phyloP scores from a whole-genome alignment of 148 eudicot species.

The Polygonum maritimum region DNA sequence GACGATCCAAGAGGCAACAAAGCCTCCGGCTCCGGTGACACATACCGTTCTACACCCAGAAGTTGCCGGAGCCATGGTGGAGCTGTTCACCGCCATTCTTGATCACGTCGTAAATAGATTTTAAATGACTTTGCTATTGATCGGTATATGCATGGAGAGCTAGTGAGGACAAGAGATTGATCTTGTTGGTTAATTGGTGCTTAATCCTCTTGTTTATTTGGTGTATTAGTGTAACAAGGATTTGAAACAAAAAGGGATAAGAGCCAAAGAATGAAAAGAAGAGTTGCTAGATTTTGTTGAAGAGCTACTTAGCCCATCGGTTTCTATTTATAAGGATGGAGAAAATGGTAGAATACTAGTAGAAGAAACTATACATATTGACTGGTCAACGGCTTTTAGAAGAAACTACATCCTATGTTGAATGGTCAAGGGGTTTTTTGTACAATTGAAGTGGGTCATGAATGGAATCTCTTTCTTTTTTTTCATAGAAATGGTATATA shows the following conservation, averaged over 20 bases:
- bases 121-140: neutral
- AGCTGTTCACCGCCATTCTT: neutral
- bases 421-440: neutral
- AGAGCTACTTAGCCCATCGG: neutral
- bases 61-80: conserved; percentile 7
- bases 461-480: neutral
- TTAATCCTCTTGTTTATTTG: no score
- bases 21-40: conserved; percentile 95
- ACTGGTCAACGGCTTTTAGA: neutral
- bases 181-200: neutral
- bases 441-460: neutral
- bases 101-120: neutral
- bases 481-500: no score
- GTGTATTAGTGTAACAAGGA: no score
- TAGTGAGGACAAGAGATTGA: neutral
- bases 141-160: neutral
- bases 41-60: conserved; percentile 52
- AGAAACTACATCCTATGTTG: neutral
- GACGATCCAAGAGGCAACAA: conserved; percentile 89
- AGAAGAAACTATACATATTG: neutral
- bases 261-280: no score
- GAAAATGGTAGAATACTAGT: no score
- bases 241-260: no score
- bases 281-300: neutral
- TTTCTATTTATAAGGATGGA: neutral